These are phyloP conservation scores for Tricholoma saponaceum DNA, from an alignment of 768 basidiomycete genomes.

Conservation along the genomic window DNA sequence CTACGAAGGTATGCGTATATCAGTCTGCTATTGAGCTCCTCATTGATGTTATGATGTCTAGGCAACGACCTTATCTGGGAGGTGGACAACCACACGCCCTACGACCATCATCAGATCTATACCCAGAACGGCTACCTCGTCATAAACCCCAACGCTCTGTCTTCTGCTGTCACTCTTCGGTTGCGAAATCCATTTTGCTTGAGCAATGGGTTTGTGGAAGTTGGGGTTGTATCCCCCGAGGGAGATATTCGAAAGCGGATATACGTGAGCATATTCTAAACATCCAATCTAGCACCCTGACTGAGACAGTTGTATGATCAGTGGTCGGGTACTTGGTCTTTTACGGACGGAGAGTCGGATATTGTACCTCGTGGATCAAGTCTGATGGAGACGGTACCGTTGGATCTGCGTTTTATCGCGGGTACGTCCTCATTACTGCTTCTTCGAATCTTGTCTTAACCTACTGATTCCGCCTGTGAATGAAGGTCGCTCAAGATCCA, in stretches of 20 bases:
- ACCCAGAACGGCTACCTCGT: not conserved
- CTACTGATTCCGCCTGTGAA: not conserved
- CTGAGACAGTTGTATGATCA: not conserved
- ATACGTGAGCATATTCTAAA: not conserved
- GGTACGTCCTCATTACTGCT: not conserved
- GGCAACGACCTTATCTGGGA: not conserved
- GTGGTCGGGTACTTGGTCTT: not conserved
- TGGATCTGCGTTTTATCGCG: not conserved
- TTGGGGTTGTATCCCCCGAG: not conserved
- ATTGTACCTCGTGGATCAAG: not conserved
- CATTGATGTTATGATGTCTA: not conserved
- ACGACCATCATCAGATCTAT: not conserved
- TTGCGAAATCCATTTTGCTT: not conserved
- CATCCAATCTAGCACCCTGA: no score
- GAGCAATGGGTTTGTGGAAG: not conserved
- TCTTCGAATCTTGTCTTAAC: not conserved
- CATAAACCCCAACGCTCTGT: not conserved
- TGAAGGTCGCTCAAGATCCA: not conserved
- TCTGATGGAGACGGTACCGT: not conserved
- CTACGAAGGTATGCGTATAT: slow-evolving; percentile 28
- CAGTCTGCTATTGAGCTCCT: not conserved
- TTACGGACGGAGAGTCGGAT: not conserved
- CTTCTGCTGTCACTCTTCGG: not conserved
- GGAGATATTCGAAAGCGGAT: not conserved
- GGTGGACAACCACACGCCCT: not conserved